Base-by-base conservation (phyloP, 352 stramenopile species). In the Globisporangium irregulare region DNA sequence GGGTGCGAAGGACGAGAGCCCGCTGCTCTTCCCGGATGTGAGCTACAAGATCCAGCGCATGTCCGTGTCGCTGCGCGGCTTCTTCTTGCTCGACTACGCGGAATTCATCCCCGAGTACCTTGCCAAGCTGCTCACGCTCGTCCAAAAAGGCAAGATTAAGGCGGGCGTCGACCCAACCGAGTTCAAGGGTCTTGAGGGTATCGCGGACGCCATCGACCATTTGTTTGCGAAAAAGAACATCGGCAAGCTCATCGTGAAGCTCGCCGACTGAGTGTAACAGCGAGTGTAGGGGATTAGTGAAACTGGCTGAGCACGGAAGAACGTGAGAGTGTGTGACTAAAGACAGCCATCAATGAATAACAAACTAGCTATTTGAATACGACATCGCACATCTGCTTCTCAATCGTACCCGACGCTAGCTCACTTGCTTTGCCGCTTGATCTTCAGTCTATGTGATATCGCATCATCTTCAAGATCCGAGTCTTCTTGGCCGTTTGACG, bases 231-330 rank as follows among this genome's bases (percentile, higher is more conserved):
- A 73, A 57, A 64, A 84, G 50, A 86, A 84, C 24, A 74, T 86
- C 41, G 85, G 83, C 55, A 93, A 91, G 68, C 78, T 92, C 54
- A 75, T 90, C 29, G 75, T 89, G 24, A 75, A 82, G 50, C 77
- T 90, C 25, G 69, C 64, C 27, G 53, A 59, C 55, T 60, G 36
- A 60, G 32, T 51, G 48, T 24, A 18, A 22, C 4, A 60, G 4
- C 9, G 7, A 25, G 24, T 7, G 55, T 20, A 60, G 5, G 43
- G 43, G 6, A 22, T 10, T 51, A 51, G 7, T 51, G 18, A 48
- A 51, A 5, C 43, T 51, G 43, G 43, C 18, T 20, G 6, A 9
- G 41, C 4, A 20, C 4, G 41, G 2, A 20, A 51, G 43, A 51
- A 20, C n/a, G 43, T 5, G 43, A 51, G 43, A 51, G 15, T 22